These are phyloP conservation scores for Amesomyces nigricolor DNA, from an alignment of 2,329 filamentous ascomycete species.

Conservation along the genomic window DNA sequence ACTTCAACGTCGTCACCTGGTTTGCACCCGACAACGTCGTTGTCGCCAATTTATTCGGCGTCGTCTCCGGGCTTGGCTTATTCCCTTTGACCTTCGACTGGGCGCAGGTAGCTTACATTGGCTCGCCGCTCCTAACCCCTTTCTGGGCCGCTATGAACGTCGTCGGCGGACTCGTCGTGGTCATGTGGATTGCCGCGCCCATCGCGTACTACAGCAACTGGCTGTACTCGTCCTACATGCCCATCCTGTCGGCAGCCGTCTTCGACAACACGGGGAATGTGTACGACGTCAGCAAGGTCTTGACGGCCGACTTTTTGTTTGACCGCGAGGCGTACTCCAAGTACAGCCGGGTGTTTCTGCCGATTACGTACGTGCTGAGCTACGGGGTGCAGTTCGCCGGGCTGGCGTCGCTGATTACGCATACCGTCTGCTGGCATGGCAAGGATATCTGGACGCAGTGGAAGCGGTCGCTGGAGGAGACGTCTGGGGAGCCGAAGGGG, in stretches of 20 bases:
- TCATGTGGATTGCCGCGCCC: constrained; percentile 81
- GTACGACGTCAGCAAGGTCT: constrained; percentile 75
- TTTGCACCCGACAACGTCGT: constrained; percentile 83
- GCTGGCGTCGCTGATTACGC: constrained; percentile 70
- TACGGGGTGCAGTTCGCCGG: constrained; percentile 84
- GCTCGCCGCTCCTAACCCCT: constrained; percentile 74
- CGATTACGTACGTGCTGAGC: constrained; percentile 81
- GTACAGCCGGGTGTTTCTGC: constrained; percentile 81
- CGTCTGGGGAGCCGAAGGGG: constrained; percentile 44
- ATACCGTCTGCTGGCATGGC: constrained; percentile 80
- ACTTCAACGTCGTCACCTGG: constrained; percentile 87
- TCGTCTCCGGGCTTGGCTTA: constrained; percentile 75
- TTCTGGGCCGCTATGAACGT: constrained; percentile 87
- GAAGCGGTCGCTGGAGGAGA: constrained; percentile 62
- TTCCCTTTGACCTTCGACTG: constrained; percentile 88
- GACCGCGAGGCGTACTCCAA: constrained; percentile 67
- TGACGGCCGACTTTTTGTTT: constrained; percentile 73
- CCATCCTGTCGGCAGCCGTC: constrained; percentile 75
- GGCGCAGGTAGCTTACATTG: constrained; percentile 85
- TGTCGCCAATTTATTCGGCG: constrained; percentile 78
- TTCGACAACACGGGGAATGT: constrained; percentile 78
- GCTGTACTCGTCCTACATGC: constrained; percentile 78
- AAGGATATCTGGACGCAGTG: constrained; percentile 75
- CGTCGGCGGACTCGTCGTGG: constrained; percentile 68
- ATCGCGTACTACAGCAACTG: constrained; percentile 76